A percentile compares a stretch with the other conserved stretches of the same genome.
Evolutionary conservation across 2,329 filamentous ascomycete genomes (phyloP).

Genomic region (Cladosporium halotolerans): DNA sequence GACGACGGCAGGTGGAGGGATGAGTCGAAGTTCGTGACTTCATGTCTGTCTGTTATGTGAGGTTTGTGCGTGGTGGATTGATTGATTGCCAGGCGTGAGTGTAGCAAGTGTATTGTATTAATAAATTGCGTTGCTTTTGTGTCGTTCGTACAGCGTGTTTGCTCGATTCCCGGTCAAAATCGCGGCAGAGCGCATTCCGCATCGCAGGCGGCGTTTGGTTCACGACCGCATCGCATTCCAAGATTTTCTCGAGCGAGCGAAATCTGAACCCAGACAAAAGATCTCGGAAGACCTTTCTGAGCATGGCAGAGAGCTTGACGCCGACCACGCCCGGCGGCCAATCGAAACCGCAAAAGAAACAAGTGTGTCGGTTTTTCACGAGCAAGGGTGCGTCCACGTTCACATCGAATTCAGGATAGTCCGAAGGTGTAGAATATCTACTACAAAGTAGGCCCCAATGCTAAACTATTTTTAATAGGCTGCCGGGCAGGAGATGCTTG

Average conservation of each 20-base stretch:
- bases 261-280: neutral
- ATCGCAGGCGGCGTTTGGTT: too few species aligned
- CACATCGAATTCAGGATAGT: too few species aligned
- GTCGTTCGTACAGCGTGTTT: too few species aligned
- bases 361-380: conserved; percentile 34
- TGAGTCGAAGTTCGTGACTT: conserved; percentile 9
- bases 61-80: too few species aligned
- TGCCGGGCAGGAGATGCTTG: conserved; percentile 49
- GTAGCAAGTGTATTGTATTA: too few species aligned
- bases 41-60: neutral
- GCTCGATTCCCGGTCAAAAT: too few species aligned
- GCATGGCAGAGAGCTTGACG: neutral
- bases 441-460: neutral
- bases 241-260: too few species aligned
- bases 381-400: conserved; percentile 19
- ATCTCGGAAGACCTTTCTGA: neutral
- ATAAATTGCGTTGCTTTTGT: too few species aligned
- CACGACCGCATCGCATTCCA: too few species aligned
- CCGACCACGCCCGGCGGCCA: neutral
- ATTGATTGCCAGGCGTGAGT: too few species aligned
- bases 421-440: too few species aligned
- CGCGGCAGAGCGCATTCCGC: too few species aligned
- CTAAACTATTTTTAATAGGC: conserved; percentile 29
- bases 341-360: conserved; percentile 18
- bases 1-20: neutral